phyloP scores from a whole-genome alignment of 306 rosid genomes.

The Castanea mollissima region DNA sequence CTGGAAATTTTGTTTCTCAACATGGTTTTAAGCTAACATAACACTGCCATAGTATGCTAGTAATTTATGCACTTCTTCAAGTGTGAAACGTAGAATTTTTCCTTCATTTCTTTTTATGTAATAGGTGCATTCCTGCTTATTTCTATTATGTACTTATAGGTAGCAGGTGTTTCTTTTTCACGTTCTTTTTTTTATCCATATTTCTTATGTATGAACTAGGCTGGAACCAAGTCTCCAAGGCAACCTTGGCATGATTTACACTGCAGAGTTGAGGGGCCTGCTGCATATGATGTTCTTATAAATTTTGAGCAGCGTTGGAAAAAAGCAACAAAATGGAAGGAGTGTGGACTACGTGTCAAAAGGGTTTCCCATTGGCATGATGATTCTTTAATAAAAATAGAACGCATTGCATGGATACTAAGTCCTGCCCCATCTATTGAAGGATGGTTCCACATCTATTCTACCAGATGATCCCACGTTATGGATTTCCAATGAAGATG shows the following conservation, averaged over 20 bases:
- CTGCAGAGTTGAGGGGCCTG: slow-evolving; percentile 91
- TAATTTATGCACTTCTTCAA: not conserved
- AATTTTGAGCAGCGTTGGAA: slow-evolving; percentile 97
- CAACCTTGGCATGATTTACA: slow-evolving; percentile 99
- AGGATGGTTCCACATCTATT: slow-evolving; percentile 34
- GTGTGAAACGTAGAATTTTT: no score
- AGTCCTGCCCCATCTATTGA: slow-evolving; percentile 47
- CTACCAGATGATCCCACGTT: slow-evolving; percentile 56
- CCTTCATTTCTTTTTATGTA: no score
- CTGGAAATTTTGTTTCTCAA: not conserved
- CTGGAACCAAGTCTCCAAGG: slow-evolving; percentile 77
- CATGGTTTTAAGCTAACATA: slow-evolving; percentile 4
- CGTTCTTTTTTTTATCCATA: not conserved
- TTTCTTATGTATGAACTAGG: slow-evolving; percentile 38
- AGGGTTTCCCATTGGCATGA: slow-evolving; percentile 62
- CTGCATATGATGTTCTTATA: slow-evolving; percentile 90
- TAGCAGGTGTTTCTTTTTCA: not conserved
- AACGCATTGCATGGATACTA: slow-evolving; percentile 87
- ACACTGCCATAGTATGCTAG: not conserved
- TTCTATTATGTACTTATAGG: not conserved
- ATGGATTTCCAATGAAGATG: slow-evolving; percentile 55
- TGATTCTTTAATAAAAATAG: slow-evolving; percentile 70
- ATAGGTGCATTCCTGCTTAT: not conserved
- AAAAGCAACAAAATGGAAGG: slow-evolving; percentile 73
- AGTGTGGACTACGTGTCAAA: slow-evolving; percentile 57